phyloP scores from a whole-genome alignment of 1,284 basidiomycete species.

The Limonomyces culmigenus region DNA sequence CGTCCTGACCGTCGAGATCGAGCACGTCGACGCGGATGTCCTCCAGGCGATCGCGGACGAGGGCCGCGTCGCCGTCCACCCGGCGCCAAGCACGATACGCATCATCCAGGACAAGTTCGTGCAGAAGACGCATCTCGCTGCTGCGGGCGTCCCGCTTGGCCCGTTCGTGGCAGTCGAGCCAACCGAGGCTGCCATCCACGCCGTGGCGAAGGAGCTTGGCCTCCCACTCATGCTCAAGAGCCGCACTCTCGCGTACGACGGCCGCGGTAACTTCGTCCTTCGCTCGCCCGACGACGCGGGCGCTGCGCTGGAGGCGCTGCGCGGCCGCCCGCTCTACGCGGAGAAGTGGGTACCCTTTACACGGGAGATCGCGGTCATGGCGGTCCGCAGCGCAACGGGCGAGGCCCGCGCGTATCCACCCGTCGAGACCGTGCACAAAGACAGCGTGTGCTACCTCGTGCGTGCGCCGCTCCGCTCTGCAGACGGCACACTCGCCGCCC shows the following conservation, averaged over 20 bases:
- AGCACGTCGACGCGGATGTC: conserved; percentile 81
- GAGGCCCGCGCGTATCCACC: conserved; percentile 77
- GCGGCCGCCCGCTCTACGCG: conserved; percentile 70
- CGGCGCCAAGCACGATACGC: conserved; percentile 70
- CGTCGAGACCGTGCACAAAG: conserved; percentile 92
- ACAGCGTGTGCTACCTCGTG: conserved; percentile 90
- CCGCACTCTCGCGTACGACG: conserved; percentile 90
- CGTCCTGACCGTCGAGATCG: conserved; percentile 91
- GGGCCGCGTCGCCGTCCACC: conserved; percentile 58
- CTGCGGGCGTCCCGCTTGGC: conserved; percentile 52
- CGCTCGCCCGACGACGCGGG: conserved; percentile 34
- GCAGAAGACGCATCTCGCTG: conserved; percentile 70
- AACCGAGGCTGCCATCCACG: conserved; percentile 29
- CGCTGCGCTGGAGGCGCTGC: conserved; percentile 33
- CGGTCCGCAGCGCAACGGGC: conserved; percentile 68
- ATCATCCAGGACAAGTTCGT: conserved; percentile 92
- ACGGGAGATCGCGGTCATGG: conserved; percentile 95
- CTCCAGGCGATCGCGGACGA: conserved; percentile 48
- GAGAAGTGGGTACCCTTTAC: conserved; percentile 88
- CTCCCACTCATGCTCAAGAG: conserved; percentile 95
- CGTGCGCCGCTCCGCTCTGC: conserved; percentile 65
- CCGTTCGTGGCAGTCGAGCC: conserved; percentile 50
- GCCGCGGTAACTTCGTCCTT: conserved; percentile 83
- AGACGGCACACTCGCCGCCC: conserved; percentile 36
- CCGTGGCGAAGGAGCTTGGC: conserved; percentile 43